Evolutionary conservation across 257 asterid species (phyloP).

Genomic region (Paulownia fortunei): DNA sequence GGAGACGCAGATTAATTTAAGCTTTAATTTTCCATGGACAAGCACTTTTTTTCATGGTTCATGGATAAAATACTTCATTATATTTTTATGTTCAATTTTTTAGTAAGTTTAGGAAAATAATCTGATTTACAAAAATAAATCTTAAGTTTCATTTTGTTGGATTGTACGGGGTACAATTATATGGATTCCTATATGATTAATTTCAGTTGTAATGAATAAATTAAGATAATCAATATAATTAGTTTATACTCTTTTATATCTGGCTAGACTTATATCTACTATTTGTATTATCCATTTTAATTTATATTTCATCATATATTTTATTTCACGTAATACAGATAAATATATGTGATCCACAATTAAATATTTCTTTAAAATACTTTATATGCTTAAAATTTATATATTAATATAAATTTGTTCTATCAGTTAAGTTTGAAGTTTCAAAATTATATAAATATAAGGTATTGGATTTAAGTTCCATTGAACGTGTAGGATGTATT

Average conservation of each 20-base stretch:
- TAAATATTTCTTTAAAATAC: too few relatives aligned
- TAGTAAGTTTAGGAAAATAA: neutral
- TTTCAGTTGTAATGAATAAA: neutral
- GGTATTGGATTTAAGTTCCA: too few relatives aligned
- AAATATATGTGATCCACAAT: too few relatives aligned
- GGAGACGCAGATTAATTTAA: neutral
- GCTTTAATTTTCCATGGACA: conserved; percentile 18
- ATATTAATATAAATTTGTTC: too few relatives aligned
- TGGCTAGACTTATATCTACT: too few relatives aligned
- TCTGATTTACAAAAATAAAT: neutral
- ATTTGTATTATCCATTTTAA: neutral
- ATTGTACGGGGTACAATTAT: neutral
- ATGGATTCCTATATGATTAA: neutral
- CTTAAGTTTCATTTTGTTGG: neutral
- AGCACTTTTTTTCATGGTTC: conserved; percentile 20
- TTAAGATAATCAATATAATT: neutral
- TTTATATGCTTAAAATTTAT: too few relatives aligned
- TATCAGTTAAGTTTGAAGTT: too few relatives aligned
- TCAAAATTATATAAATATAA: too few relatives aligned
- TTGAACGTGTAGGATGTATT: too few relatives aligned
- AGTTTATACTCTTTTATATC: too few relatives aligned
- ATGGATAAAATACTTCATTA: neutral
- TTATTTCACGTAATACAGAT: too few relatives aligned
- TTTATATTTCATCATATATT: too few relatives aligned
- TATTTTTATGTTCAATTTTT: neutral